A percentile compares a stretch with the other conserved stretches of the same genome.
Evolutionary conservation across 2,329 filamentous ascomycete species (phyloP).

Genomic region (Paraphoma chrysanthemicola): DNA sequence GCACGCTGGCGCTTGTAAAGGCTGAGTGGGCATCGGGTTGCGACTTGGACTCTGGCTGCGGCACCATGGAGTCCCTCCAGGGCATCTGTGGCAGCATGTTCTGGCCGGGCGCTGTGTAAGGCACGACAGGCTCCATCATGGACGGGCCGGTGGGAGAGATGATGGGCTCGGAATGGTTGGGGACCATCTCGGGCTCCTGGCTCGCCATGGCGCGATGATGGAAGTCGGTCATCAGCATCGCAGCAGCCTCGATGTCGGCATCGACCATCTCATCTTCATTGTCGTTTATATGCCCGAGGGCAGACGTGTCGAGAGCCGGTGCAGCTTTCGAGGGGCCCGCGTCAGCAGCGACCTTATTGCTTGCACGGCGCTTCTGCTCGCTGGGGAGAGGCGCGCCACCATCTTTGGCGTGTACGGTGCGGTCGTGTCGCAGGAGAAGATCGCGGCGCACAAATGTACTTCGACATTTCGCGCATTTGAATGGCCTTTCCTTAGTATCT

Average conservation of each 20-base stretch:
- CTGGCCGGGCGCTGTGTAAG: conserved; percentile 72
- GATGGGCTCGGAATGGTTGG: conserved; percentile 66
- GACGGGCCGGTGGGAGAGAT: conserved; percentile 75
- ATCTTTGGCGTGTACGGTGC: conserved; percentile 98
- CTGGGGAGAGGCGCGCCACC: conserved; percentile 92
- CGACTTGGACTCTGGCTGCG: conserved; percentile 76
- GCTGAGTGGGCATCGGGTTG: conserved; percentile 68
- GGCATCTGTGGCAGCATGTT: conserved; percentile 86
- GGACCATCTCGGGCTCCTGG: conserved; percentile 65
- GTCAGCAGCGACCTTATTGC: conserved; percentile 62
- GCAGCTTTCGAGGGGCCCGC: conserved; percentile 72
- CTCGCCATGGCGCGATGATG: conserved; percentile 91
- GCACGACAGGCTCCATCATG: conserved; percentile 78
- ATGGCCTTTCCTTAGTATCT: conserved; percentile 99
- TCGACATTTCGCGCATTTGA: conserved; percentile 97
- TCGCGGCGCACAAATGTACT: conserved; percentile 99
- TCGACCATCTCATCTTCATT: conserved; percentile 91
- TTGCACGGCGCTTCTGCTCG: conserved; percentile 86
- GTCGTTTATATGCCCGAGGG: conserved; percentile 90
- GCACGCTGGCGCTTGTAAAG: conserved; percentile 65
- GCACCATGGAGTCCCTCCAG: conserved; percentile 91
- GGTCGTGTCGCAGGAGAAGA: conserved; percentile 93
- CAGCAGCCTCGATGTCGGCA: conserved; percentile 95
- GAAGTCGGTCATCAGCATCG: conserved; percentile 98
- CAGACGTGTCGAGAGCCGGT: conserved; percentile 80